phyloP scores from a whole-genome alignment of 2,329 filamentous ascomycete species.

The Cladosporium cucumerinum region DNA sequence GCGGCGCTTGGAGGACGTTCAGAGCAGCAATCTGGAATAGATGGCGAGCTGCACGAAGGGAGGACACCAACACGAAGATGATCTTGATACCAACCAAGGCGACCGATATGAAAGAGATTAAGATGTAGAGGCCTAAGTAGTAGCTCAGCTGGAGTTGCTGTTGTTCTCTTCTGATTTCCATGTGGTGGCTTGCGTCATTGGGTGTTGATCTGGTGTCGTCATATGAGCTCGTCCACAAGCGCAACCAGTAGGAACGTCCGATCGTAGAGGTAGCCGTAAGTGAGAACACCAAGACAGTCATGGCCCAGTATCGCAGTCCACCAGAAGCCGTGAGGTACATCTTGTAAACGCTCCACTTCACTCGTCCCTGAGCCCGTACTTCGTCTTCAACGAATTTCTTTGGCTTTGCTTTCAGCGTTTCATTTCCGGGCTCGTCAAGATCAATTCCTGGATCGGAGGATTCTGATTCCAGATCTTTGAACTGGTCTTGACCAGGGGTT shows the following conservation, averaged over 20 bases:
- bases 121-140: not conserved
- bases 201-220: not conserved
- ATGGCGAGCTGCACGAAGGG: not conserved
- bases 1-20: not conserved
- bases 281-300: not conserved
- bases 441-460: not conserved
- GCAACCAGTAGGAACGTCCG: not conserved
- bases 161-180: not conserved
- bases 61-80: not conserved
- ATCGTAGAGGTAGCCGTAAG: not conserved
- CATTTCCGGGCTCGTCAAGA: not conserved
- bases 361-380: not conserved
- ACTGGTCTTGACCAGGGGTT: not conserved
- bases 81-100: not conserved
- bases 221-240: not conserved
- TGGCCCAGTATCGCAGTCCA: not conserved
- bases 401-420: not conserved
- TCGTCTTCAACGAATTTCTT: not conserved
- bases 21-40: not conserved
- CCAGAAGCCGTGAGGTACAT: not conserved
- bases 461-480: not conserved
- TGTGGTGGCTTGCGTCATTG: not conserved
- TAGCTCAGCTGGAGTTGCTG: not conserved
- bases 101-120: not conserved
- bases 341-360: not conserved